A percentile compares a stretch with the other conserved stretches of the same genome.
These are phyloP conservation scores for Rhodotorula sp. DNA, from an alignment of 1,284 basidiomycete species.

Conservation along the genomic window DNA sequence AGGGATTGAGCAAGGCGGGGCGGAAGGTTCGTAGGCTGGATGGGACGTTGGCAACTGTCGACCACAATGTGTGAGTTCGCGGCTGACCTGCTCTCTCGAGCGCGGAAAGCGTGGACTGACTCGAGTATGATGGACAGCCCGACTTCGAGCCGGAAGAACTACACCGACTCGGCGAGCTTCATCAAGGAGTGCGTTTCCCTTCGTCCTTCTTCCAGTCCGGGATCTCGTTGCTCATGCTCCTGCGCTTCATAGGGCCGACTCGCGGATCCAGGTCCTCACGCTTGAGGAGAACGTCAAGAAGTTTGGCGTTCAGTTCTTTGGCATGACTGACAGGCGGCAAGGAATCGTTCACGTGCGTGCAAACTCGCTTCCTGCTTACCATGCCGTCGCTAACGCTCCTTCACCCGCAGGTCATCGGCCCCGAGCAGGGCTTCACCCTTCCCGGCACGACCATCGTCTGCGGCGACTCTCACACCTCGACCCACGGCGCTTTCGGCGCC, in stretches of 20 bases:
- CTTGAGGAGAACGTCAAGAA: slow-evolving; percentile 93
- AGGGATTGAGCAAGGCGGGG: slow-evolving; percentile 79
- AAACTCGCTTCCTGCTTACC: background rate
- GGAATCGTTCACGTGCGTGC: slow-evolving; percentile 72
- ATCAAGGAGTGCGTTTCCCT: slow-evolving; percentile 61
- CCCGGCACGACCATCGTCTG: slow-evolving; percentile 95
- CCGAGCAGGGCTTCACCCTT: slow-evolving; percentile 91
- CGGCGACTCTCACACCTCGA: slow-evolving; percentile 85
- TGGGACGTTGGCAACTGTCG: slow-evolving; percentile 90
- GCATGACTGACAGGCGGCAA: slow-evolving; percentile 56
- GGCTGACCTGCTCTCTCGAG: too few species aligned
- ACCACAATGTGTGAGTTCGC: slow-evolving; percentile 64
- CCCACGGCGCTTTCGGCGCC: slow-evolving; percentile 93
- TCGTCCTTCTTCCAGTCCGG: too few species aligned
- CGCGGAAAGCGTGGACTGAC: background rate
- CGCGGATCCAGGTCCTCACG: slow-evolving; percentile 83
- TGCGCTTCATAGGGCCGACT: slow-evolving; percentile 61
- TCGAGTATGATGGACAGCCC: slow-evolving; percentile 51
- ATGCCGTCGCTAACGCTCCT: background rate
- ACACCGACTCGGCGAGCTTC: slow-evolving; percentile 71
- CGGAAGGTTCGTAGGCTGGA: slow-evolving; percentile 83
- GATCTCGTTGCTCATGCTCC: background rate
- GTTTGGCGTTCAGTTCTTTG: slow-evolving; percentile 93
- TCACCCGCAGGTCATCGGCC: slow-evolving; percentile 67
- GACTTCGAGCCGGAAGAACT: slow-evolving; percentile 80